Evolutionary conservation across 306 rosid species (phyloP).

Genomic region (Arachis hypogaea): DNA sequence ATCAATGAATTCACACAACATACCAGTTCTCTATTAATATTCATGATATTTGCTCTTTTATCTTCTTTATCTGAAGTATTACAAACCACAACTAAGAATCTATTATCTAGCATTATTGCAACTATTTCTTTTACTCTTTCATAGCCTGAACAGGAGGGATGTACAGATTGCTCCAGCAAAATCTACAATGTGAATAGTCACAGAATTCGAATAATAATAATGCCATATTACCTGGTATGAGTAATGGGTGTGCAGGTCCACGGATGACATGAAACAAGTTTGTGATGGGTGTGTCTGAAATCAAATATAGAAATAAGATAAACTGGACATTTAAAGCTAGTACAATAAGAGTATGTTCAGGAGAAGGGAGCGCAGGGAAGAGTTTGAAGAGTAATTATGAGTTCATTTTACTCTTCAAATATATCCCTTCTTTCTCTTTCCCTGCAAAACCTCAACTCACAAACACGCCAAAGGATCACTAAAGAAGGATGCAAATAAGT

Average conservation of each 20-base stretch:
- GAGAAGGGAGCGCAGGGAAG: too few species aligned
- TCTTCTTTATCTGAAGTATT: slow-evolving; percentile 12
- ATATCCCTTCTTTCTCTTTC: too few species aligned
- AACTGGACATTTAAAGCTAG: slow-evolving; percentile 32
- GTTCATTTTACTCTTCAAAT: too few species aligned
- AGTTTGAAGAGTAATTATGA: too few species aligned
- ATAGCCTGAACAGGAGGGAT: slow-evolving; percentile 15
- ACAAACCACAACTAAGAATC: slow-evolving; percentile 7
- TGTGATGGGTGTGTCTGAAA: slow-evolving; percentile 97
- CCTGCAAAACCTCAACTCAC: too few species aligned
- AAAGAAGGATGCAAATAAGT: slow-evolving; percentile 16
- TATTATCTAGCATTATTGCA: neutral
- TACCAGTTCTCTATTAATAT: too few species aligned
- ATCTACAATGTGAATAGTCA: slow-evolving; percentile 7
- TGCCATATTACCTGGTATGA: slow-evolving; percentile 84
- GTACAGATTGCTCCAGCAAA: neutral
- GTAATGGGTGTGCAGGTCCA: slow-evolving; percentile 98
- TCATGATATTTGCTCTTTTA: neutral
- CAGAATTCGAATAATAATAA: slow-evolving; percentile 27
- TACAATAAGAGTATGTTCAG: neutral
- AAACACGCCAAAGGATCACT: neutral
- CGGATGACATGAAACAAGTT: slow-evolving; percentile 99
- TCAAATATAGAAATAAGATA: slow-evolving; percentile 39
- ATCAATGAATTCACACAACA: too few species aligned
- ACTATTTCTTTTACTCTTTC: slow-evolving; percentile 24